Evolutionary conservation across 306 rosid species (phyloP).

Genomic region (Gastrolobium villosum): DNA sequence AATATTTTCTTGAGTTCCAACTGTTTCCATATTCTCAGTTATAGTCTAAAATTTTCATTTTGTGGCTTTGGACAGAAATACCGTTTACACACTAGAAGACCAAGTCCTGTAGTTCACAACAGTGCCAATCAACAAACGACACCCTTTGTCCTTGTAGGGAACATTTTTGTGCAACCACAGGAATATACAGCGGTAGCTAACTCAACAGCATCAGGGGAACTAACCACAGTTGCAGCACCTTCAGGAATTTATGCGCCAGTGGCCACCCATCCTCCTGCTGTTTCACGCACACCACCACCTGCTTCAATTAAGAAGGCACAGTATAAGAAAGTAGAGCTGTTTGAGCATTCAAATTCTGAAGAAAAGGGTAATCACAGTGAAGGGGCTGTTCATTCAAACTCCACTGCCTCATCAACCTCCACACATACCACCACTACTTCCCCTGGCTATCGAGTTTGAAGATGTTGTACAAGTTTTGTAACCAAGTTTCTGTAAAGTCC

Average conservation of each 20-base stretch:
- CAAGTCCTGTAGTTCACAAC: constrained; percentile 63
- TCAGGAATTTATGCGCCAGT: constrained; percentile 74
- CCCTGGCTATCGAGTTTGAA: constrained; percentile 51
- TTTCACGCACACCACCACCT: constrained; percentile 44
- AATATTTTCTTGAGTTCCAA: constrained; percentile 24
- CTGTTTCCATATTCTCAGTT: constrained; percentile 29
- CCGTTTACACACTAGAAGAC: constrained; percentile 83
- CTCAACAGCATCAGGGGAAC: constrained; percentile 54
- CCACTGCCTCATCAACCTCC: constrained; percentile 82
- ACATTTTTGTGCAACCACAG: constrained; percentile 76
- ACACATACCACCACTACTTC: constrained; percentile 66
- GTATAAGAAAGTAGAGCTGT: constrained; percentile 41
- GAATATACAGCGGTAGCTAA: constrained; percentile 67
- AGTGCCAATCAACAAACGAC: constrained; percentile 62
- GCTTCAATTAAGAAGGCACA: constrained; percentile 49
- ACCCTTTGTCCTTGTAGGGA: constrained; percentile 85
- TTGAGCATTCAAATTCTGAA: constrained; percentile 54
- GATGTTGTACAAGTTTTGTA: constrained; percentile 54
- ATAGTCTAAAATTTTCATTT: neutral
- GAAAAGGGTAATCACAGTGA: constrained; percentile 66
- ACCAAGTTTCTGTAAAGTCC: constrained; percentile 45
- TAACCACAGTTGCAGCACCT: constrained; percentile 46
- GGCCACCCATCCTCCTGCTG: constrained; percentile 55
- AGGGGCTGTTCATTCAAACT: constrained; percentile 64
- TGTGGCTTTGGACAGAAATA: constrained; percentile 68